These are phyloP conservation scores for Hericium erinaceus DNA, from an alignment of 768 basidiomycete species.

Conservation along the genomic window DNA sequence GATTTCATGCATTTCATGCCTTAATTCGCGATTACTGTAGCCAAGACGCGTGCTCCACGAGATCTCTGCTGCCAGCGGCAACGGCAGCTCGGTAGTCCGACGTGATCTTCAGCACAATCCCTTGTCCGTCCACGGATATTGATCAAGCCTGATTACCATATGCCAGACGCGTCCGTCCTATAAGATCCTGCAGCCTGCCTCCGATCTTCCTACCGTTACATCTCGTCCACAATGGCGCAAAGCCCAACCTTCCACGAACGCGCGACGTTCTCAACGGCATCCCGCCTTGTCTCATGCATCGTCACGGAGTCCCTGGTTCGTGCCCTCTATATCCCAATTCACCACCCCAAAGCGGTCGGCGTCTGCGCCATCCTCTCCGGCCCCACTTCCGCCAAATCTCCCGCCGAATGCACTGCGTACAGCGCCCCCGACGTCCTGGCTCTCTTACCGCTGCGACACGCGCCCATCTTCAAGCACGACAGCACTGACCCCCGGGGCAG, in stretches of 20 bases:
- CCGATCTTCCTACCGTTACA: too few species aligned
- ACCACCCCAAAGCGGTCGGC: constrained; percentile 26
- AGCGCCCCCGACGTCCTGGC: constrained; percentile 31
- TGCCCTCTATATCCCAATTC: constrained; percentile 37
- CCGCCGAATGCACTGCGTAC: constrained; percentile 16
- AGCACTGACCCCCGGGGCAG: constrained; percentile 20
- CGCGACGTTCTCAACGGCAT: constrained; percentile 38
- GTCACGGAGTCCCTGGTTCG: constrained; percentile 46
- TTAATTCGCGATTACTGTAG: too few species aligned
- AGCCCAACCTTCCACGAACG: constrained; percentile 4
- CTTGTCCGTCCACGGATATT: too few species aligned
- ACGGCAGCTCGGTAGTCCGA: too few species aligned
- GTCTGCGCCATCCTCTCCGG: constrained; percentile 32
- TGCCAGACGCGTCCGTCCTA: too few species aligned
- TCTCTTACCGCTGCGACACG: constrained; percentile 35
- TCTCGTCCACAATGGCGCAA: too few species aligned
- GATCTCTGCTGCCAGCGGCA: background rate
- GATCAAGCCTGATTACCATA: too few species aligned
- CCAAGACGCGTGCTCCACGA: background rate
- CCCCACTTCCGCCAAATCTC: constrained; percentile 10
- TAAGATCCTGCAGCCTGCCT: too few species aligned
- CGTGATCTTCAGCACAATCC: too few species aligned
- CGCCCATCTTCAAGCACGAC: constrained; percentile 37
- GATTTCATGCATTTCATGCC: too few species aligned
- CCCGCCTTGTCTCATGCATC: constrained; percentile 47